Evolutionary conservation across 2,329 filamentous ascomycete species (phyloP), one percentile per base, ranked within the genome.

Genomic region (Zymoseptoria pseudotritici): DNA sequence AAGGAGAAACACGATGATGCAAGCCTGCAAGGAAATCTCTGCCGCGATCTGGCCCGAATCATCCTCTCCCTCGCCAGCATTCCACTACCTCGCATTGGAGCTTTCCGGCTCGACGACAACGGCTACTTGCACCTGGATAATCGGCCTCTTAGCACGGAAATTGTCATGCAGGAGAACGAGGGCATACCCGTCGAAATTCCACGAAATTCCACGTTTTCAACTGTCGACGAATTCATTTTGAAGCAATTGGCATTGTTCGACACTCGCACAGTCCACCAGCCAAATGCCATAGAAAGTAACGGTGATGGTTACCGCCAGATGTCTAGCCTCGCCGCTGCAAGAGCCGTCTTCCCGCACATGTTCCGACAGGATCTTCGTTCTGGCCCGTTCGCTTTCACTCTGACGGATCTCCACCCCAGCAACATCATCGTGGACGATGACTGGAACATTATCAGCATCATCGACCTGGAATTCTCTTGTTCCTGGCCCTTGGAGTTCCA

Each of bases 401-500:
- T 52, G 17, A 52, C 50, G 50, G 50, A 52, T 52, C 50, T 52
- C 1, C 50, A 52, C 22, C n/a, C 50, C 8, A 52, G 50, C 50
- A 52, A 52, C 5, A 52, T 52, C 50, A 21, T 52, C 50, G 50
- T 52, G n/a, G 50, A 52, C 19, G 50, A 52, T 24, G 50, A 52
- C 1, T 52, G 50, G 50, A 52, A 52, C 20, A 22, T 52, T 20
- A n/a, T 52, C 5, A 52, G 50, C 50, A 52, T 52, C 11, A 52
- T 52, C 50, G 50, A 52, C 50, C 19, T 52, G 50, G 50, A 52
- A 21, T 52, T 52, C n/a, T 66, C 69, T 53, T 73, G 68, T 60
- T 69, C 69, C 2, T 65, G 68, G 1, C 73, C 73, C 8, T 52
- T 71, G 4, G 66, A 72, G 58, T 65, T 71, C 56, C 56, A 68